These are phyloP conservation scores for Auricularia sp. DNA, from an alignment of 768 basidiomycete species.

Conservation along the genomic window DNA sequence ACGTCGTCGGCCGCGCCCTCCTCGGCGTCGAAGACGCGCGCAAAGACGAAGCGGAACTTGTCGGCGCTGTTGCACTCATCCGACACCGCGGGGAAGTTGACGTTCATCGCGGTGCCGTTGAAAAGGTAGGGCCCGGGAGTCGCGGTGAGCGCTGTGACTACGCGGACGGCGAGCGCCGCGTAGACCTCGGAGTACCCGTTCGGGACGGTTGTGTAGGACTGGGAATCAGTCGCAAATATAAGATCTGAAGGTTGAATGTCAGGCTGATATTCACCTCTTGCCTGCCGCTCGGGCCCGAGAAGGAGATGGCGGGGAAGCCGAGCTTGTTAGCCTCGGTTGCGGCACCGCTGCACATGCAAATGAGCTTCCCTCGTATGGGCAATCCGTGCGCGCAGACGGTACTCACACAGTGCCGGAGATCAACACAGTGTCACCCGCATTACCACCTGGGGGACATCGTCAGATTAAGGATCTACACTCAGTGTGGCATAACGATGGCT, in stretches of 20 bases:
- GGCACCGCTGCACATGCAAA: constrained; percentile 29
- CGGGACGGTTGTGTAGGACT: constrained; percentile 39
- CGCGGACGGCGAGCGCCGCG: constrained; percentile 31
- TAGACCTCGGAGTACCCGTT: constrained; percentile 27
- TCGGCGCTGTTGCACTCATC: constrained; percentile 25
- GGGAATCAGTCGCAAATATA: too few species aligned
- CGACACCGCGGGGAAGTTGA: constrained; percentile 36
- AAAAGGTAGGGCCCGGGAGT: constrained; percentile 30
- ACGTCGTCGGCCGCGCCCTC: constrained; percentile 27
- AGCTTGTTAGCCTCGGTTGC: constrained; percentile 37
- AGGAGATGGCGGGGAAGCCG: constrained; percentile 41
- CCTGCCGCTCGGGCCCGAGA: constrained; percentile 32
- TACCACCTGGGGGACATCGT: too few species aligned
- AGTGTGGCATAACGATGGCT: not conserved
- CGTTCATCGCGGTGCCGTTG: constrained; percentile 32
- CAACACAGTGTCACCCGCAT: too few species aligned
- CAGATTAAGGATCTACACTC: too few species aligned
- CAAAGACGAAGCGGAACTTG: constrained; percentile 35
- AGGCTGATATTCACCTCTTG: constrained; percentile 17
- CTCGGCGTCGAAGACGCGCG: constrained; percentile 26
- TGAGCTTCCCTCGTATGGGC: too few species aligned
- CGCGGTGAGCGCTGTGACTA: constrained; percentile 25
- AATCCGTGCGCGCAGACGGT: too few species aligned
- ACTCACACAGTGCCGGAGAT: too few species aligned
- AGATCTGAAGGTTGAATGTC: too few species aligned